Evolutionary conservation across 129 eudicot species (phyloP).

Genomic region (Chrysanthemum seticuspe): DNA sequence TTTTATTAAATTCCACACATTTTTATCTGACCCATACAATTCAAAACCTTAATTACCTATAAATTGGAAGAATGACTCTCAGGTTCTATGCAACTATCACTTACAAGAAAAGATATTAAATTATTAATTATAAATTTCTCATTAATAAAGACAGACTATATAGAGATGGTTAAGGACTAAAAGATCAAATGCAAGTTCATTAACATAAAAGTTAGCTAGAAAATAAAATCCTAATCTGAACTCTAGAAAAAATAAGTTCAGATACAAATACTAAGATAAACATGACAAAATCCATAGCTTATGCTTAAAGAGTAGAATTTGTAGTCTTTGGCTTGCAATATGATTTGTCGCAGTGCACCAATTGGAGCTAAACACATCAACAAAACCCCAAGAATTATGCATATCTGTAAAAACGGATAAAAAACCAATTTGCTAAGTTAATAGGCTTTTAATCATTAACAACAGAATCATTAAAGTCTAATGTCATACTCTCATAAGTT

Average conservation of each 20-base stretch:
- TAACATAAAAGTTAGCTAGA: not conserved
- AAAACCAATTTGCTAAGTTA: not conserved
- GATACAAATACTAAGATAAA: not conserved
- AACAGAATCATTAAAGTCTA: not conserved
- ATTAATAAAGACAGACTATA: too few species aligned
- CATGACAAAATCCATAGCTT: not conserved
- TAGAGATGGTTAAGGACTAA: not conserved
- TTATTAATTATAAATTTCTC: too few species aligned
- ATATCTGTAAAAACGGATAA: not conserved
- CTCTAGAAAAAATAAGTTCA: not conserved
- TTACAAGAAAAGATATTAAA: too few species aligned
- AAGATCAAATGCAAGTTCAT: not conserved
- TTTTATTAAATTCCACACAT: too few species aligned
- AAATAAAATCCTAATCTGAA: not conserved
- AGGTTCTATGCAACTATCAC: too few species aligned
- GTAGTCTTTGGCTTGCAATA: constrained; percentile 1
- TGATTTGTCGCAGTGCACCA: not conserved
- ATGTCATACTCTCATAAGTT: not conserved
- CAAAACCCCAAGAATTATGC: not conserved
- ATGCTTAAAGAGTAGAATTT: not conserved
- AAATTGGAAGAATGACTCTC: too few species aligned
- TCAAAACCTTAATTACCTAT: too few species aligned
- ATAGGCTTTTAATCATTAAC: not conserved
- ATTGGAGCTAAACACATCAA: not conserved
- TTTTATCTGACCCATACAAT: too few species aligned